Evolutionary conservation across 1,284 basidiomycete species (phyloP).

Genomic region (Exobasidium rhododendri): DNA sequence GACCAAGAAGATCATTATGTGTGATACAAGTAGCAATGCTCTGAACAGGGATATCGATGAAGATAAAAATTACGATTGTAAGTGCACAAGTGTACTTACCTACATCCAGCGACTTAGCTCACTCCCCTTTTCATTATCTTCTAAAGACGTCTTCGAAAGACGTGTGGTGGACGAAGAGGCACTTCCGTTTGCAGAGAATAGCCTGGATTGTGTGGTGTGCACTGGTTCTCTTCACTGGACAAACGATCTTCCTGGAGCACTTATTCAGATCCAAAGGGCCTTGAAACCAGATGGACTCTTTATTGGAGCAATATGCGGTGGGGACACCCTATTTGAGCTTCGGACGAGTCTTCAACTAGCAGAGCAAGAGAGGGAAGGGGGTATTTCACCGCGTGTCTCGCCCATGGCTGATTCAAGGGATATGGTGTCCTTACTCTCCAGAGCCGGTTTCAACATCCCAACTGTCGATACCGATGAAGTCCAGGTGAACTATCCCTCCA

Average conservation of each 20-base stretch:
- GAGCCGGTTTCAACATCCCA: conserved; percentile 88
- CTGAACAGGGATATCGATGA: conserved; percentile 37
- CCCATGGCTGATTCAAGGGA: conserved; percentile 96
- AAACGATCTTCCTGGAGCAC: conserved; percentile 89
- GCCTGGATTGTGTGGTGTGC: conserved; percentile 87
- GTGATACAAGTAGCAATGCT: conserved; percentile 68
- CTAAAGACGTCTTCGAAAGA: conserved; percentile 40
- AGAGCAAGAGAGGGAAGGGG: conserved; percentile 89
- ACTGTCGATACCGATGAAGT: conserved; percentile 96
- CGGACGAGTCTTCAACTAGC: conserved; percentile 86
- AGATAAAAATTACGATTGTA: conserved; percentile 30
- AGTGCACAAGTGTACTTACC: background rate
- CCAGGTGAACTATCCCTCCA: conserved; percentile 82
- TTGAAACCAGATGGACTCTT: conserved; percentile 91
- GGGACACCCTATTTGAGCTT: conserved; percentile 93
- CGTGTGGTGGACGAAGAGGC: conserved; percentile 47
- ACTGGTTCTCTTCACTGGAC: conserved; percentile 94
- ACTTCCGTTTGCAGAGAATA: conserved; percentile 64
- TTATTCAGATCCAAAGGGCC: conserved; percentile 82
- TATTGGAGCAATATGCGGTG: conserved; percentile 88
- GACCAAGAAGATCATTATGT: conserved; percentile 70
- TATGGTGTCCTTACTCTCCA: conserved; percentile 62
- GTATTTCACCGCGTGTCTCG: conserved; percentile 88
- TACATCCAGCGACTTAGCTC: background rate
- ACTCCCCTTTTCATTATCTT: background rate